These are phyloP conservation scores for Phytophthora quininea DNA, from an alignment of 352 stramenopile genomes.

Conservation along the genomic window DNA sequence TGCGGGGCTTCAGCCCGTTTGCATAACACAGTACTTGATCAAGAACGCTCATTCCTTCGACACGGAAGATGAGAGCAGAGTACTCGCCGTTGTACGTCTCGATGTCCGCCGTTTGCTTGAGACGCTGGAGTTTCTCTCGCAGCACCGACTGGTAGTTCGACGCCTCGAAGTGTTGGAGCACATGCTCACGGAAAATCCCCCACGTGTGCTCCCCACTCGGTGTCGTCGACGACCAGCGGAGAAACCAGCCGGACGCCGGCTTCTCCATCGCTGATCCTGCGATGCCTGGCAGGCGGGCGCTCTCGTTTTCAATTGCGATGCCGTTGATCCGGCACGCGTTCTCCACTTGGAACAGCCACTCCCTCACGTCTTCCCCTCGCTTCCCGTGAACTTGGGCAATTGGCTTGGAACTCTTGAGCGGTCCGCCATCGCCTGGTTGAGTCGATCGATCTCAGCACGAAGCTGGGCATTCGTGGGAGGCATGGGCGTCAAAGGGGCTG, in stretches of 20 bases:
- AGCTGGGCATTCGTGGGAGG: not conserved
- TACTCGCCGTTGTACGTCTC: not conserved
- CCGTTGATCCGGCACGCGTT: slow-evolving; percentile 11
- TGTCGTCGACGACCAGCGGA: not conserved
- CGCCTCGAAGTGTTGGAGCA: not conserved
- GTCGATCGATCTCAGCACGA: not conserved
- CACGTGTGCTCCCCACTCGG: slow-evolving; percentile 3
- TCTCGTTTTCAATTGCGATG: slow-evolving; percentile 2
- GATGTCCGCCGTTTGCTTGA: not conserved
- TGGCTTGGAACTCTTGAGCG: not conserved
- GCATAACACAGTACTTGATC: not conserved
- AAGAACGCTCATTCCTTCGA: not conserved
- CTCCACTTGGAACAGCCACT: not conserved
- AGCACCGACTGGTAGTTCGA: not conserved
- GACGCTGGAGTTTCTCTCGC: not conserved
- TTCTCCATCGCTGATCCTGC: slow-evolving; percentile 2
- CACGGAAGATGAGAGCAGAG: not conserved
- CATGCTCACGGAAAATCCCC: slow-evolving; percentile 4
- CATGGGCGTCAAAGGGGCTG: not conserved
- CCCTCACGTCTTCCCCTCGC: not conserved
- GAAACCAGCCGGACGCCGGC: not conserved
- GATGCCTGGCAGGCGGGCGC: not conserved
- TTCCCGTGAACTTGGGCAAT: not conserved
- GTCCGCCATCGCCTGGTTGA: not conserved
- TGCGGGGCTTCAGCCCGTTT: not conserved